phyloP scores from a whole-genome alignment of 2,329 filamentous ascomycete species.

The Moelleriella libera region DNA sequence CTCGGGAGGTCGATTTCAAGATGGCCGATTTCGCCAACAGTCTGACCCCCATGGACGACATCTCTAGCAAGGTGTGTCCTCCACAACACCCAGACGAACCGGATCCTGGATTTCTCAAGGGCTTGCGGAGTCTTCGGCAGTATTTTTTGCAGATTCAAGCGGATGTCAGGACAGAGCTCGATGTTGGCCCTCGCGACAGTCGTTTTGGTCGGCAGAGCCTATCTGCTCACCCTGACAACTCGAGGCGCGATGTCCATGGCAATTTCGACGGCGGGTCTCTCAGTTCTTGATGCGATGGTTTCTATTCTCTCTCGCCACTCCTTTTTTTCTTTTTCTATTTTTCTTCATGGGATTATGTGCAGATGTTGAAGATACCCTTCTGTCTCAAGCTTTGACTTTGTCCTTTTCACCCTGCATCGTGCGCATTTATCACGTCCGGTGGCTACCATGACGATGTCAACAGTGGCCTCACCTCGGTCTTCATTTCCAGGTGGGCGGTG shows the following conservation, averaged over 20 bases:
- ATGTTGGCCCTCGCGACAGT: slow-evolving; percentile 22
- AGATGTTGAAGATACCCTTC: no score
- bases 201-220: slow-evolving; percentile 6
- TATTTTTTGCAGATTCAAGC: slow-evolving; percentile 83
- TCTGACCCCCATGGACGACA: slow-evolving; percentile 70
- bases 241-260: slow-evolving; percentile 6
- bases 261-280: slow-evolving; percentile 8
- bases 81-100: slow-evolving; percentile 68
- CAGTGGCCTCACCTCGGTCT: no score
- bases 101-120: slow-evolving; percentile 80
- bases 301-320: background rate
- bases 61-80: slow-evolving; percentile 53
- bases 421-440: no score
- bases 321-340: background rate
- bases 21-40: slow-evolving; percentile 99
- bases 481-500: no score
- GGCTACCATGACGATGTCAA: no score
- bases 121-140: slow-evolving; percentile 59
- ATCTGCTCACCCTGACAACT: slow-evolving; percentile 5
- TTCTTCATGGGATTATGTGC: background rate
- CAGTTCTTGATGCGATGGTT: background rate
- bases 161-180: slow-evolving; percentile 49
- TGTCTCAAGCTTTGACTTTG: no score
- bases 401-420: no score
- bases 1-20: slow-evolving; percentile 71